Base-by-base conservation (phyloP, 768 basidiomycete genomes). In the Auricularia auricula-judae region DNA sequence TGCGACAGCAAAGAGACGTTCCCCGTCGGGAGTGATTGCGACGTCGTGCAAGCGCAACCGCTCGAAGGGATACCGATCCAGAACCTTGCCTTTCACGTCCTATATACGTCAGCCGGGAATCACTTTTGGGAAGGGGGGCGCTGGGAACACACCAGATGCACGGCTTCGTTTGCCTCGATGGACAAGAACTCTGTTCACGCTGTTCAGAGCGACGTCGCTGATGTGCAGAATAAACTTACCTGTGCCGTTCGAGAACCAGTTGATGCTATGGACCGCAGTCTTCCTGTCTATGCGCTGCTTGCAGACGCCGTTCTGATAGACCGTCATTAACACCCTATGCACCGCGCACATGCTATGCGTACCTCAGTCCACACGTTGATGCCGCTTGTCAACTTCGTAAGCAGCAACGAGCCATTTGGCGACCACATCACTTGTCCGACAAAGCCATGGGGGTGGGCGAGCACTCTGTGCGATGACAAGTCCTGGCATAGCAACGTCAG, bases 351-450 rank as follows among this genome's bases (percentile, higher is more conserved):
- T 7, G 39, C 39, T 42, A 14, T 42, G 39, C 39, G 2, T 42
- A 42, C 36, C 36, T 65, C 33, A 81, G 66, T 85, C 88, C 88
- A 91, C 42, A 89, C 76, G 74, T 88, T 89, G 66, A 89, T 78
- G 11, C 82, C 84, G 64, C 84, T 79, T 51, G 75, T 77, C 60
- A 87, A 77, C 74, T 87, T 88, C 2, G 87, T 88, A 11, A 91
- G 72, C 5, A 91, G 76, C 60, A 79, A 72, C 61, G 79, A 78
- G 16, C 88, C 87, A 39, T 77, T 80, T 0, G 87, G 87, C 16
- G 87, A 87, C 87, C 88, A 91, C 36, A 86, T 87, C 36, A 89
- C 88, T 73, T 89, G 88, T 39, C 84, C 82, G 36, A 88, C 84
- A 72, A 89, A 88, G n/a, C 86, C 86, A 66, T 83, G 80, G 3